phyloP scores from a whole-genome alignment of 129 eudicot species.

The Flaveria brownii region DNA sequence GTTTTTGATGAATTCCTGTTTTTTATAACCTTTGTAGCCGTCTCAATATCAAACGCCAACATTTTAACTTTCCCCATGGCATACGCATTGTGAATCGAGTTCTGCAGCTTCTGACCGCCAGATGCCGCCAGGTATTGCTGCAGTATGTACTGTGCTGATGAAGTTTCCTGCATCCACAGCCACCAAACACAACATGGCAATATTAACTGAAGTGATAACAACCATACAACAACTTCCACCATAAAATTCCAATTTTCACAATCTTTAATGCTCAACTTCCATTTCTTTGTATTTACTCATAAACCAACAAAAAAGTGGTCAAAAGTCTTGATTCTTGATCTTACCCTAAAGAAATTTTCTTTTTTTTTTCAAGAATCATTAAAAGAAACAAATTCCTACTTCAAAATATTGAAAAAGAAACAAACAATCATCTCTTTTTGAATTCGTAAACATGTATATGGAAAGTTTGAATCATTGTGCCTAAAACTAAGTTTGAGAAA shows the following conservation, averaged over 20 bases:
- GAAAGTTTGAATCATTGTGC: background rate
- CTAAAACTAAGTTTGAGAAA: background rate
- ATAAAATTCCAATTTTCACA: background rate
- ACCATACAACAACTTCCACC: conserved; percentile 32
- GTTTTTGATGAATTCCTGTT: conserved; percentile 64
- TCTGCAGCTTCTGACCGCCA: conserved; percentile 79
- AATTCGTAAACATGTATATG: background rate
- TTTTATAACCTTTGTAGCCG: conserved; percentile 83
- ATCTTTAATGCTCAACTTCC: conserved; percentile 3
- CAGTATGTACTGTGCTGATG: conserved; percentile 95
- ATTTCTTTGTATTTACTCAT: conserved; percentile 37
- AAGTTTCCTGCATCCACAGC: conserved; percentile 68
- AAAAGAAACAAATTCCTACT: conserved; percentile 20
- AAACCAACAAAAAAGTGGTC: conserved; percentile 41
- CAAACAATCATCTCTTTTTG: background rate
- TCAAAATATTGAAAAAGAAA: conserved; percentile 3
- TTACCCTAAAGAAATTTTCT: background rate
- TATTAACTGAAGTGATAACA: background rate
- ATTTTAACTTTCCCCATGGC: conserved; percentile 88
- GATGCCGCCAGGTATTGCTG: conserved; percentile 92
- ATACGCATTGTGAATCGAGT: conserved; percentile 67
- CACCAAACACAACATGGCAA: conserved; percentile 26
- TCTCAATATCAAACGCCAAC: conserved; percentile 82
- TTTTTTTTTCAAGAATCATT: background rate
- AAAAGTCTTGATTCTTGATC: conserved; percentile 29